phyloP scores from a whole-genome alignment of 768 basidiomycete species.

The Termitomyces sp. region DNA sequence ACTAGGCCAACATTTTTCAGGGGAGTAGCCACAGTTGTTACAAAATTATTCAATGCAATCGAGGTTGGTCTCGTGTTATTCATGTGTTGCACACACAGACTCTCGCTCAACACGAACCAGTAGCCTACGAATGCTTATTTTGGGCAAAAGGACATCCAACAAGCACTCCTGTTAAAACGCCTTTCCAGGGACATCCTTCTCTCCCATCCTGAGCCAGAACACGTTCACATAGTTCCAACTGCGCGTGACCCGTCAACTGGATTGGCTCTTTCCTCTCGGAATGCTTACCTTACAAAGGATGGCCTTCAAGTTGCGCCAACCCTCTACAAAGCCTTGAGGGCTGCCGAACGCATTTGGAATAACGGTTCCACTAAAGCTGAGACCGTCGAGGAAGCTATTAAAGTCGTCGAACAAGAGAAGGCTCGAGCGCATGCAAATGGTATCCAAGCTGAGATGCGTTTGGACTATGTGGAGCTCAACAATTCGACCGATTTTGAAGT shows the following conservation, averaged over 20 bases:
- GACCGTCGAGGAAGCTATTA: conserved; percentile 39
- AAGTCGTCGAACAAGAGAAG: conserved; percentile 30
- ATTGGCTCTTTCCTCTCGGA: conserved; percentile 89
- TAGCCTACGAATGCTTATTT: conserved; percentile 93
- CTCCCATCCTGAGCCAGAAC: conserved; percentile 65
- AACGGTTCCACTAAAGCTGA: conserved; percentile 43
- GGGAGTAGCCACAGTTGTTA: conserved; percentile 92
- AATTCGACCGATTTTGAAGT: conserved; percentile 71
- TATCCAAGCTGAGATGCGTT: conserved; percentile 44
- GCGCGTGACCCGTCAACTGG: conserved; percentile 57
- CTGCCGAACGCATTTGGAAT: conserved; percentile 53
- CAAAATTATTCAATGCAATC: conserved; percentile 91
- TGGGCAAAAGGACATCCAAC: conserved; percentile 98
- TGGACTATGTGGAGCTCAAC: conserved; percentile 91
- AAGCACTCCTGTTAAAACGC: conserved; percentile 79
- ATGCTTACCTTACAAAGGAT: conserved; percentile 65
- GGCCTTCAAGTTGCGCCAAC: conserved; percentile 67
- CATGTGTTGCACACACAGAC: neutral
- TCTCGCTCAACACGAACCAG: neutral
- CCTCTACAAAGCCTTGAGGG: conserved; percentile 64
- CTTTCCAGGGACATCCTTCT: conserved; percentile 77
- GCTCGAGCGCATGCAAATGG: conserved; percentile 25
- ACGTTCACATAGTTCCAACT: conserved; percentile 87
- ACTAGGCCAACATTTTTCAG: conserved; percentile 90
- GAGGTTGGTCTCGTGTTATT: conserved; percentile 47